phyloP scores from a whole-genome alignment of 2,329 filamentous ascomycete genomes.

The Talaromyces sp. region DNA sequence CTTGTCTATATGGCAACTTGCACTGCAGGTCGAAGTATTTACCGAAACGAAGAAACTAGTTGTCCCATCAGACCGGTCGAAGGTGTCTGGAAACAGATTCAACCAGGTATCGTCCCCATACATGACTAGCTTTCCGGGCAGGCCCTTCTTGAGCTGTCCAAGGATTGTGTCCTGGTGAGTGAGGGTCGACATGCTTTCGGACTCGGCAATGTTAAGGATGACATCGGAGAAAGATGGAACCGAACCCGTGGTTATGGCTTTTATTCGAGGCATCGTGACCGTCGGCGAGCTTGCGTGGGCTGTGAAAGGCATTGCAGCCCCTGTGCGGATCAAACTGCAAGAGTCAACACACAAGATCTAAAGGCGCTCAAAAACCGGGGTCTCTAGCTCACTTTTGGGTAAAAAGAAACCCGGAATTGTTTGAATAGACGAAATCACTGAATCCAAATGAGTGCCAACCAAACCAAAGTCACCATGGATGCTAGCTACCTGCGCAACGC shows the following conservation, averaged over 20 bases:
- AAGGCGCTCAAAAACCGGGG: neutral
- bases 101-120: constrained; percentile 98
- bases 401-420: constrained; percentile 74
- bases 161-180: constrained; percentile 93
- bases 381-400: constrained; percentile 66
- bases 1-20: neutral
- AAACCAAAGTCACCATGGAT: neutral
- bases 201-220: constrained; percentile 93
- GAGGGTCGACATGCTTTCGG: constrained; percentile 82
- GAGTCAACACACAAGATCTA: neutral
- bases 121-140: constrained; percentile 74
- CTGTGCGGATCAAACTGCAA: constrained; percentile 71
- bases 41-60: constrained; percentile 98
- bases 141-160: constrained; percentile 75
- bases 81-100: constrained; percentile 87
- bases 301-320: constrained; percentile 84
- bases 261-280: constrained; percentile 96
- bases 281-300: constrained; percentile 95
- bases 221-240: constrained; percentile 98
- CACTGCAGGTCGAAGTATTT: constrained; percentile 35
- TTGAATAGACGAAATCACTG: constrained; percentile 88
- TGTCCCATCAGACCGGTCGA: constrained; percentile 83
- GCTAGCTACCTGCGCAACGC: constrained; percentile 70
- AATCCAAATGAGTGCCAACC: constrained; percentile 13
- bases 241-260: constrained; percentile 94